Conservation (phyloP, 2,329 filamentous ascomycete genomes). For the Penicillium sp. region DNA sequence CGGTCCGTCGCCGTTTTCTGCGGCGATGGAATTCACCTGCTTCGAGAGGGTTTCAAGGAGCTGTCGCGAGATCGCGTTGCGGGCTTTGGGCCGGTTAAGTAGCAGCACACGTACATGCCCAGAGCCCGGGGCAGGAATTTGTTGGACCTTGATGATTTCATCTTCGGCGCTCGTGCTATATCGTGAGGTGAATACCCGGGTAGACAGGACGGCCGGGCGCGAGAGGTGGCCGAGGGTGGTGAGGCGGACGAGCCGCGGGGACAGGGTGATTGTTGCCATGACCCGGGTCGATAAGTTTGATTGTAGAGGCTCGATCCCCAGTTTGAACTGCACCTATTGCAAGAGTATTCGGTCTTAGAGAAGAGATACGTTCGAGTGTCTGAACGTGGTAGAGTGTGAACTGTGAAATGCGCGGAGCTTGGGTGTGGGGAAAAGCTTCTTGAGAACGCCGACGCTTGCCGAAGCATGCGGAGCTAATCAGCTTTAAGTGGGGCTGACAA, state of each 20-base stretch:
- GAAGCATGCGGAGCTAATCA: slow-evolving; percentile 7
- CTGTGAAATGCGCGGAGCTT: slow-evolving; percentile 7
- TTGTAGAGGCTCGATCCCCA: not conserved
- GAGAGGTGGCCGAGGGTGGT: slow-evolving; percentile 21
- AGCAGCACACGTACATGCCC: slow-evolving; percentile 88
- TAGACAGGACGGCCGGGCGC: slow-evolving; percentile 20
- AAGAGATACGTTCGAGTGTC: slow-evolving; percentile 2
- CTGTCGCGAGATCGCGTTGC: slow-evolving; percentile 85
- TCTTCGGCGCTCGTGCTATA: slow-evolving; percentile 37
- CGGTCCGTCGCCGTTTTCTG: slow-evolving; percentile 56
- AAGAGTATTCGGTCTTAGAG: not conserved
- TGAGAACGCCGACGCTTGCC: slow-evolving; percentile 23
- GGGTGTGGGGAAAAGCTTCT: slow-evolving; percentile 30
- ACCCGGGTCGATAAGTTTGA: not conserved
- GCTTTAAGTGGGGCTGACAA: not conserved
- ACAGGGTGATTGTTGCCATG: slow-evolving; percentile 30
- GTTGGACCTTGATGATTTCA: slow-evolving; percentile 64
- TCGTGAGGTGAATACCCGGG: slow-evolving; percentile 36
- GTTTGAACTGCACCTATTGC: not conserved
- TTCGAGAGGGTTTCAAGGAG: slow-evolving; percentile 71
- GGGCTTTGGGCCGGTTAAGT: slow-evolving; percentile 78
- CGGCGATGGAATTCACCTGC: slow-evolving; percentile 72
- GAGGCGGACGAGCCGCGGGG: slow-evolving; percentile 35
- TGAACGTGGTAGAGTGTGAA: slow-evolving; percentile 1
- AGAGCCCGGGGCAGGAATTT: slow-evolving; percentile 73